Conservation (phyloP, 2,329 filamentous ascomycete genomes). For the Beauveria bassiana region DNA sequence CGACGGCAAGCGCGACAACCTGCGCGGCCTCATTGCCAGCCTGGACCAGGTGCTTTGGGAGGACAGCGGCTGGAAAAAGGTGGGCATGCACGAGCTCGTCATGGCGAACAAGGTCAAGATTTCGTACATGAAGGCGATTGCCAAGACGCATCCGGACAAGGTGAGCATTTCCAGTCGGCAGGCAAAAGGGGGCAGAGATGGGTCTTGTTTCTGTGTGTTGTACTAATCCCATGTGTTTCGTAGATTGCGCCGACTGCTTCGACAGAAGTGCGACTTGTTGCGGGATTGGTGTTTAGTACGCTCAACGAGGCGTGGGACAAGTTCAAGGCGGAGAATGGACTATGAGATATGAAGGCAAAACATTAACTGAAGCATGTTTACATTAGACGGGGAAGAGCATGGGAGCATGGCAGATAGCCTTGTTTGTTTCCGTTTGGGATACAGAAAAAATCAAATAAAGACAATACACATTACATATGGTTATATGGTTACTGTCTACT, state of each 20-base stretch:
- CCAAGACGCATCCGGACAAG: conserved; percentile 98
- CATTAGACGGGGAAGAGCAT: conserved; percentile 1
- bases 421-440: no score
- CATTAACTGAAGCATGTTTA: conserved; percentile 2
- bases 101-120: conserved; percentile 95
- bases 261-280: conserved; percentile 59
- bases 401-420: background rate
- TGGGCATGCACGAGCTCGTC: conserved; percentile 87
- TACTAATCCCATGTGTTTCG: conserved; percentile 6
- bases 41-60: conserved; percentile 88
- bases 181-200: background rate
- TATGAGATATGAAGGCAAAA: conserved; percentile 30
- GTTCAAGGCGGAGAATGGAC: conserved; percentile 61
- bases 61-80: conserved; percentile 90
- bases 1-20: conserved; percentile 84
- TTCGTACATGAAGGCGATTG: conserved; percentile 97
- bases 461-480: no score
- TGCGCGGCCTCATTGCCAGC: conserved; percentile 79
- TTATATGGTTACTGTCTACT: no score
- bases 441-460: no score
- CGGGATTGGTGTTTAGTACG: conserved; percentile 57
- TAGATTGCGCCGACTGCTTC: conserved; percentile 57
- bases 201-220: no score
- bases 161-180: conserved; percentile 42
- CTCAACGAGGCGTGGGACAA: conserved; percentile 68